Evolutionary conservation across 495 filamentous ascomycete species (phyloP), one percentile per base, ranked within the genome.

Genomic region (Penicillium samsonianum): DNA sequence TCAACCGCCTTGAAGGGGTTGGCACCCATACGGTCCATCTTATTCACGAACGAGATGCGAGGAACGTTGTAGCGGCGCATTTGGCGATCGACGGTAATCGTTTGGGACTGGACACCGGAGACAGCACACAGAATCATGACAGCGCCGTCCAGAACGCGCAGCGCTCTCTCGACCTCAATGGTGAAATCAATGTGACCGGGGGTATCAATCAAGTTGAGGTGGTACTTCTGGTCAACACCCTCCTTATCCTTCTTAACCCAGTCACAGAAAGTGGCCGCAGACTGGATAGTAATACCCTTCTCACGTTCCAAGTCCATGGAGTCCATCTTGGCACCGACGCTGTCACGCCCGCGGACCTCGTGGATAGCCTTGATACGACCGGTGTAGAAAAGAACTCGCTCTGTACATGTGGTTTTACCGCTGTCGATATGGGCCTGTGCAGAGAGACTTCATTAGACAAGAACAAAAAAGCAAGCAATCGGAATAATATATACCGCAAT

Each of bases 101-200:
- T 99, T 76, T 99, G 95, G 64, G 85, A 90, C 79, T 99, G 95
- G 4, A 99, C 95, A 68, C 95, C 95, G 54, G 90, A 94, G 30
- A 98, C 95, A 45, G 95, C 95, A 72, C 95, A 99, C 25, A 99
- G 80, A 69, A 99, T 96, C 91, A 99, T 96, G 70, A 96, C 92
- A 14, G 95, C 95, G 33, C 95, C 95, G 72, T 99, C 95, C 38
- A 99, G 80, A 58, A 99, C 95, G 71, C 95, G 82, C 76, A 99
- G 78, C 60, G 95, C 95, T 67, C 95, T 82, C 79, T 99, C 95
- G 53, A 99, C 95, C 76, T 99, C 95, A 67, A 99, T 99, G 11
- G 95, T 99, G 67, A 99, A 99, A 70, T 99, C 95, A 67, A 99
- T 98, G 77, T 99, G 95, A 25, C 95, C 95, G 11, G 95, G 95